Percentiles rank a stretch among this genome's conserved stretches.
phyloP scores from a whole-genome alignment of 257 asterid species.

The Petunia secreta region DNA sequence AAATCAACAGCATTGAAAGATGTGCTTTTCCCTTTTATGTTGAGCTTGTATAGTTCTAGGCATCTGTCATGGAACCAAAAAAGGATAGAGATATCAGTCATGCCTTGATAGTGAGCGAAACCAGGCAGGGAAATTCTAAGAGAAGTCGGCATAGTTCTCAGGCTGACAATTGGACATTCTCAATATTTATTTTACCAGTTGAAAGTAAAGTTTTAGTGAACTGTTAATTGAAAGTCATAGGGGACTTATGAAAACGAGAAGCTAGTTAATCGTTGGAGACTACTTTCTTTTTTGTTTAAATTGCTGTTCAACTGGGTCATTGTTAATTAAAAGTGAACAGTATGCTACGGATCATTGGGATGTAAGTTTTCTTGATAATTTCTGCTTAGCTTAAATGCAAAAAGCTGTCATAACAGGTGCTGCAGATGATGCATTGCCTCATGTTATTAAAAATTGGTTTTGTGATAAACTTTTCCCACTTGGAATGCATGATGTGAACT shows the following conservation, averaged over 20 bases:
- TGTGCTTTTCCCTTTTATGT: not conserved
- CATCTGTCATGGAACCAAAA: not conserved
- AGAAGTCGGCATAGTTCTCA: not conserved
- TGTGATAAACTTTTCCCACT: not conserved
- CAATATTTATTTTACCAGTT: slow-evolving; percentile 3
- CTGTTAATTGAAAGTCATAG: not conserved
- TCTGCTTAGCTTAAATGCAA: not conserved
- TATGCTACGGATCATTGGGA: not conserved
- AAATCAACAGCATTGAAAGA: not conserved
- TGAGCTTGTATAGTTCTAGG: slow-evolving; percentile 6
- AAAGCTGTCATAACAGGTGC: not conserved
- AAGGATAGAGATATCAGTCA: not conserved
- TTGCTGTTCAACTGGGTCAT: slow-evolving; percentile 7
- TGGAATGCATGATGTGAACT: slow-evolving; percentile 2
- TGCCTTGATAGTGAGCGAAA: not conserved
- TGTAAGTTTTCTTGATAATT: not conserved
- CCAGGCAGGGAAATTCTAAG: not conserved
- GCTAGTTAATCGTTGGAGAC: not conserved
- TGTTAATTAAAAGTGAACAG: not conserved
- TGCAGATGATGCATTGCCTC: slow-evolving; percentile 8
- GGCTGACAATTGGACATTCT: not conserved
- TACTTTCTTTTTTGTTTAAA: not conserved
- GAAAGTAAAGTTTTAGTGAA: slow-evolving; percentile 8
- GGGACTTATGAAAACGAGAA: slow-evolving; percentile 1
- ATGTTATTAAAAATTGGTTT: not conserved